phyloP scores from a whole-genome alignment of 257 asterid species.

The Verbena officinalis region DNA sequence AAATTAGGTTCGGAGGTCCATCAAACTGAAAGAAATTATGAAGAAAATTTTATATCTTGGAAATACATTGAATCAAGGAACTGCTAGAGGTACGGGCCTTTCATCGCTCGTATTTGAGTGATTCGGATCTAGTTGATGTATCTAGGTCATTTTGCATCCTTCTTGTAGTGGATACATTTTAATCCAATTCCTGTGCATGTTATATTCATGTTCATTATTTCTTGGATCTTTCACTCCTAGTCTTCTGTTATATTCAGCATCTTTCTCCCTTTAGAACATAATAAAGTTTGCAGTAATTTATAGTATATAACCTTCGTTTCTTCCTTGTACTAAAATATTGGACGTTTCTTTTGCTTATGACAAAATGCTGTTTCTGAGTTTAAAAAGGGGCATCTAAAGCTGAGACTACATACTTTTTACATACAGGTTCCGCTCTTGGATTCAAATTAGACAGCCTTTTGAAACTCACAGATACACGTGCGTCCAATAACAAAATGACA shows the following conservation, averaged over 20 bases:
- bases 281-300: constrained; percentile 5
- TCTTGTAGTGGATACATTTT: background rate
- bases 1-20: constrained; percentile 83
- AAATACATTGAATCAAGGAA: constrained; percentile 95
- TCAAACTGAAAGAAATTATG: constrained; percentile 90
- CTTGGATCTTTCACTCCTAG: background rate
- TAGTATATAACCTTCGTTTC: constrained; percentile 13
- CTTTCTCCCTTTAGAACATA: constrained; percentile 8
- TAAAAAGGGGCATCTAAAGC: constrained; percentile 17
- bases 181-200: too few relatives aligned
- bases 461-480: constrained; percentile 96
- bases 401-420: constrained; percentile 23
- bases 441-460: constrained; percentile 98
- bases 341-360: constrained; percentile 19
- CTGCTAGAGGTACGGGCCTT: constrained; percentile 86
- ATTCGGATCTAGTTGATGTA: background rate
- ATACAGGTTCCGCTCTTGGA: constrained; percentile 91
- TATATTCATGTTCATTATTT: background rate
- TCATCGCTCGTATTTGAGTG: constrained; percentile 6
- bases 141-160: background rate
- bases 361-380: constrained; percentile 24
- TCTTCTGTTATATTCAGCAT: constrained; percentile 8
- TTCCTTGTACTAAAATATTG: constrained; percentile 10
- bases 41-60: constrained; percentile 85
- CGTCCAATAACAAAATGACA: constrained; percentile 91